Evolutionary conservation across 2,329 filamentous ascomycete genomes (phyloP).

Genomic region (Penicillium sp.): DNA sequence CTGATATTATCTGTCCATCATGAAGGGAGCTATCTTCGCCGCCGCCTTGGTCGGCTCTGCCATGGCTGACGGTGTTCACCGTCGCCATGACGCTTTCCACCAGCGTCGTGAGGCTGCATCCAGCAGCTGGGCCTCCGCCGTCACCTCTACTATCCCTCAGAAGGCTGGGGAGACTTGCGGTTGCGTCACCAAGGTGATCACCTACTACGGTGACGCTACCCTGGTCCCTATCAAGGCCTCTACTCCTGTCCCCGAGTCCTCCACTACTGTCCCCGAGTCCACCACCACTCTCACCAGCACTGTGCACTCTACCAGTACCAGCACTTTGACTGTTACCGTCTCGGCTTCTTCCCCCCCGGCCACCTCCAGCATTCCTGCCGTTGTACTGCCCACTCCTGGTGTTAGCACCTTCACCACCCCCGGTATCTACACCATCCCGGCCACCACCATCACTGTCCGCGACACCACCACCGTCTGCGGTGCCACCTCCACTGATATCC

Average conservation of each 20-base stretch:
- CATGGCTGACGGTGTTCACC: slow-evolving; percentile 57
- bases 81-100: slow-evolving; percentile 57
- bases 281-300: slow-evolving; percentile 28
- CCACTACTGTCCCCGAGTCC: slow-evolving; percentile 20
- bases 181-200: slow-evolving; percentile 73
- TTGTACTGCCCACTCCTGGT: slow-evolving; percentile 47
- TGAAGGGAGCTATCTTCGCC: slow-evolving; percentile 71
- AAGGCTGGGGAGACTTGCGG: slow-evolving; percentile 54
- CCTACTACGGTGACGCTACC: slow-evolving; percentile 64
- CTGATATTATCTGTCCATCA: slow-evolving; percentile 45
- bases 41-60: slow-evolving; percentile 51
- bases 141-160: slow-evolving; percentile 21
- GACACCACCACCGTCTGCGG: slow-evolving; percentile 66
- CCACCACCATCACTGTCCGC: slow-evolving; percentile 66
- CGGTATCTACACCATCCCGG: slow-evolving; percentile 73
- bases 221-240: slow-evolving; percentile 36
- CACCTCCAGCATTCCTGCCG: slow-evolving; percentile 18
- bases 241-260: slow-evolving; percentile 22
- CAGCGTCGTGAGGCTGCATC: slow-evolving; percentile 48
- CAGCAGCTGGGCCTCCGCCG: slow-evolving; percentile 9
- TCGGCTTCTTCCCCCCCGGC: slow-evolving; percentile 16
- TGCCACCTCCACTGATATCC: slow-evolving; percentile 60
- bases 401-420: slow-evolving; percentile 60
- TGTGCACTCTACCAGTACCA: slow-evolving; percentile 39
- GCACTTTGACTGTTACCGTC: slow-evolving; percentile 36